A percentile compares a stretch with the other conserved stretches of the same genome.
Evolutionary conservation across 2,329 filamentous ascomycete genomes (phyloP).

Genomic region (Colletotrichum lentis): DNA sequence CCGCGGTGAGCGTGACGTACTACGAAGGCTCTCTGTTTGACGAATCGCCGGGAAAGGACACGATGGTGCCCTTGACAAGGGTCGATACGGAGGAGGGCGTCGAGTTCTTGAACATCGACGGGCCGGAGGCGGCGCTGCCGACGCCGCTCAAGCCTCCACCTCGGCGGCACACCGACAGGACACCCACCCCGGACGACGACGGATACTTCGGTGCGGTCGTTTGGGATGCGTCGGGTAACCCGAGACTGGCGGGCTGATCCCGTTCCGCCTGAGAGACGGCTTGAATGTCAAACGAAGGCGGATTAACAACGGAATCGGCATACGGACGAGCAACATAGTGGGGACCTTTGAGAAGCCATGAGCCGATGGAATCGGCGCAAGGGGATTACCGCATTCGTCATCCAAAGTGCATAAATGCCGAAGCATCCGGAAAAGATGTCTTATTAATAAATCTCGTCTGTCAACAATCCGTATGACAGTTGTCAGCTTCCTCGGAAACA

Average conservation of each 20-base stretch:
- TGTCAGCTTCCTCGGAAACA: neutral
- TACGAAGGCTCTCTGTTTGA: neutral
- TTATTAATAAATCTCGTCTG: too few relatives aligned
- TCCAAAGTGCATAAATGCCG: too few relatives aligned
- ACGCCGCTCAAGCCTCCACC: slow-evolving; percentile 28
- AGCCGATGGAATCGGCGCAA: neutral
- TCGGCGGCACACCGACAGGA: slow-evolving; percentile 3
- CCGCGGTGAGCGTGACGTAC: neutral
- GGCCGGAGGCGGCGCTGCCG: slow-evolving; percentile 5
- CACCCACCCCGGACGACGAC: neutral
- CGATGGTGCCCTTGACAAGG: slow-evolving; percentile 8
- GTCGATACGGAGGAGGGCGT: slow-evolving; percentile 30
- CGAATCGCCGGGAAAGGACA: neutral
- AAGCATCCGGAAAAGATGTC: too few relatives aligned
- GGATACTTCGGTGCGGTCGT: slow-evolving; percentile 11
- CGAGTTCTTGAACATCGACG: slow-evolving; percentile 1
- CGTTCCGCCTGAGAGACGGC: neutral
- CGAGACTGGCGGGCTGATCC: neutral
- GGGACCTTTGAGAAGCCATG: neutral
- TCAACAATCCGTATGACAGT: neutral
- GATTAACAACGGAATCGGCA: neutral
- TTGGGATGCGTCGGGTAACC: slow-evolving; percentile 2
- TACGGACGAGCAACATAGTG: neutral
- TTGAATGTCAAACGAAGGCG: neutral
- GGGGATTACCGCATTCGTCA: neutral